A percentile compares a stretch with the other conserved stretches of the same genome.
Conservation (phyloP, 164 flowering plant species). For the Macadamia integrifolia region DNA sequence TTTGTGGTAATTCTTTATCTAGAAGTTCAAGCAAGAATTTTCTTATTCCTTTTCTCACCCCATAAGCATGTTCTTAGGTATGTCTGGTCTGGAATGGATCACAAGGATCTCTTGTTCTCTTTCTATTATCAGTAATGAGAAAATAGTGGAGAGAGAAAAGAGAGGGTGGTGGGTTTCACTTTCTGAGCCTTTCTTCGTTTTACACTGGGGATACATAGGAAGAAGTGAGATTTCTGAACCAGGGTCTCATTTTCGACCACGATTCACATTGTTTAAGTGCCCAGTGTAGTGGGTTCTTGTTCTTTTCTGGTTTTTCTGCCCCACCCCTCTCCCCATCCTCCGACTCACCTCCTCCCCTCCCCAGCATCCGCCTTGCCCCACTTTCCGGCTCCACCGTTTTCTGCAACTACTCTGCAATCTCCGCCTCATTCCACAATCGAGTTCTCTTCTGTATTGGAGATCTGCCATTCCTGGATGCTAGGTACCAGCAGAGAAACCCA, state of each 20-base stretch:
- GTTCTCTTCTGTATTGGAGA: too few species aligned
- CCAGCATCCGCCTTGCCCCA: too few species aligned
- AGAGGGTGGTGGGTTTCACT: constrained; percentile 19
- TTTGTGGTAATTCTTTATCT: too few species aligned
- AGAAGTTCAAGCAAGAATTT: neutral
- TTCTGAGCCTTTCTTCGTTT: constrained; percentile 8
- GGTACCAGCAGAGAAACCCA: too few species aligned
- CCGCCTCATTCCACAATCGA: too few species aligned
- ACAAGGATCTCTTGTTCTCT: constrained; percentile 31
- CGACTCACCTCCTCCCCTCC: too few species aligned
- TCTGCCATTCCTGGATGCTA: too few species aligned
- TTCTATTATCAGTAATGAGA: constrained; percentile 5
- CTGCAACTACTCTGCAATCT: too few species aligned
- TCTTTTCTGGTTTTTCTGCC: neutral
- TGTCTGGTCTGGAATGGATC: constrained; percentile 62
- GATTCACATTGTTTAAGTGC: constrained; percentile 10
- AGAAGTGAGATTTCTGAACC: constrained; percentile 26
- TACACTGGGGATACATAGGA: constrained; percentile 11
- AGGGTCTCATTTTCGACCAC: constrained; percentile 10
- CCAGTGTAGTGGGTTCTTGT: constrained; percentile 2
- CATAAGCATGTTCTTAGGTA: constrained; percentile 47
- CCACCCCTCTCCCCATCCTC: too few species aligned
- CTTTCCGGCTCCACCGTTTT: too few species aligned
- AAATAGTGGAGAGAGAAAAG: constrained; percentile 5
- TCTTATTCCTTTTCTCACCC: constrained; percentile 4